Evolutionary conservation across 768 basidiomycete genomes (phyloP).

Genomic region (Boletus insuetus): DNA sequence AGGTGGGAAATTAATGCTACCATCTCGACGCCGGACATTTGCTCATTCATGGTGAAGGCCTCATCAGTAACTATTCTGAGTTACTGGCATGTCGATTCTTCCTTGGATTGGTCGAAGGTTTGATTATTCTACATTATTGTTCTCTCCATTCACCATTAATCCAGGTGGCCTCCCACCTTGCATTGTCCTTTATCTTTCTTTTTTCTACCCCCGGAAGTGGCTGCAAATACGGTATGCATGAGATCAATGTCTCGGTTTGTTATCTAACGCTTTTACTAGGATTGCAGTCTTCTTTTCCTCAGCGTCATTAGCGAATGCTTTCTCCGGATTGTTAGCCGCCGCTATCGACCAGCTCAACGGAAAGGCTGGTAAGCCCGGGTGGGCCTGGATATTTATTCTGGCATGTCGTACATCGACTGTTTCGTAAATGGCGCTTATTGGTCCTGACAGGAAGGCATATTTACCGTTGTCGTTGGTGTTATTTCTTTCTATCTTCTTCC

Average conservation of each 20-base stretch:
- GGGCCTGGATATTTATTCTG: constrained; percentile 63
- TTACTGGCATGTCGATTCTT: constrained; percentile 51
- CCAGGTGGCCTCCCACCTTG: constrained; percentile 57
- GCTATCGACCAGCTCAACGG: constrained; percentile 58
- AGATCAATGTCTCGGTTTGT: background rate
- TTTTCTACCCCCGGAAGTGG: constrained; percentile 37
- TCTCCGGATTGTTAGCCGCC: constrained; percentile 62
- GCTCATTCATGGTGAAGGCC: constrained; percentile 29
- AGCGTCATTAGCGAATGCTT: constrained; percentile 54
- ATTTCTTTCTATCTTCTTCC: constrained; percentile 50
- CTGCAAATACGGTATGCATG: constrained; percentile 22
- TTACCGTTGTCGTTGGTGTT: constrained; percentile 59
- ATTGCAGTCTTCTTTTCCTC: constrained; percentile 37
- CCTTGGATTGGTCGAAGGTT: constrained; percentile 58
- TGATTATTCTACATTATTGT: background rate
- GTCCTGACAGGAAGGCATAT: constrained; percentile 47
- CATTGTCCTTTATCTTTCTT: constrained; percentile 54
- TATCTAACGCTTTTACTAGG: constrained; percentile 20
- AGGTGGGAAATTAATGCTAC: constrained; percentile 1
- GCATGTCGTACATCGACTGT: constrained; percentile 21
- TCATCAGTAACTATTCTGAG: constrained; percentile 49
- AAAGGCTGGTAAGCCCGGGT: constrained; percentile 48
- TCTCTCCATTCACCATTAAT: constrained; percentile 1
- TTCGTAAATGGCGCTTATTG: background rate
- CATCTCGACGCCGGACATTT: constrained; percentile 14